Percentiles rank a stretch among this genome's conserved stretches.
Evolutionary conservation across 768 basidiomycete species (phyloP).

Genomic region (Suillus hirtellus): DNA sequence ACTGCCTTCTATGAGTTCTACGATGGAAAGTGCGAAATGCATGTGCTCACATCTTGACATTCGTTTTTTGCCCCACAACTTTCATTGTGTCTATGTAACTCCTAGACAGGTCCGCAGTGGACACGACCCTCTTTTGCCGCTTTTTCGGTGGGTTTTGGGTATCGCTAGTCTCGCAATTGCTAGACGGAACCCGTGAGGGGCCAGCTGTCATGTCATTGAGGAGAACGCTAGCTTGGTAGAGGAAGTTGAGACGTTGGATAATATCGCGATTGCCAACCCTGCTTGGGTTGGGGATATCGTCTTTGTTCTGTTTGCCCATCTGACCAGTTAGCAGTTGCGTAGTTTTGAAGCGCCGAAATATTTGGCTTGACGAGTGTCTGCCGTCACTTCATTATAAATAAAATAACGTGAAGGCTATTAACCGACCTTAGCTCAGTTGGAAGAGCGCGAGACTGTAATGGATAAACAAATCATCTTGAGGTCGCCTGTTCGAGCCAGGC

Average conservation of each 20-base stretch:
- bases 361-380: background rate
- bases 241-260: constrained; percentile 81
- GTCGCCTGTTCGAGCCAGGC: constrained; percentile 47
- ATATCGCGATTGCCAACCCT: constrained; percentile 69
- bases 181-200: constrained; percentile 8
- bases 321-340: background rate
- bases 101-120: constrained; percentile 56
- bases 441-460: constrained; percentile 52
- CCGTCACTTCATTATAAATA: background rate
- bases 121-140: constrained; percentile 32
- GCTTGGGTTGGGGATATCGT: constrained; percentile 56
- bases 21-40: background rate
- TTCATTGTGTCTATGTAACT: constrained; percentile 68
- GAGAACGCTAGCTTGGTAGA: constrained; percentile 79
- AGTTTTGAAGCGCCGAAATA: too few species aligned
- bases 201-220: constrained; percentile 42
- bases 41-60: constrained; percentile 66
- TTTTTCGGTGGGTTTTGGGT: constrained; percentile 17
- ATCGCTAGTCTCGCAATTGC: background rate
- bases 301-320: constrained; percentile 74
- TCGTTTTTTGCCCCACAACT: constrained; percentile 71
- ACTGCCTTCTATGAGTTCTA: constrained; percentile 37
- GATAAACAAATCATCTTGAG: constrained; percentile 37
- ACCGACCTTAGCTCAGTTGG: constrained; percentile 45
- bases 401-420: background rate